Evolutionary conservation across 2,329 filamentous ascomycete genomes (phyloP).

Genomic region (Colletotrichum gigasporum): DNA sequence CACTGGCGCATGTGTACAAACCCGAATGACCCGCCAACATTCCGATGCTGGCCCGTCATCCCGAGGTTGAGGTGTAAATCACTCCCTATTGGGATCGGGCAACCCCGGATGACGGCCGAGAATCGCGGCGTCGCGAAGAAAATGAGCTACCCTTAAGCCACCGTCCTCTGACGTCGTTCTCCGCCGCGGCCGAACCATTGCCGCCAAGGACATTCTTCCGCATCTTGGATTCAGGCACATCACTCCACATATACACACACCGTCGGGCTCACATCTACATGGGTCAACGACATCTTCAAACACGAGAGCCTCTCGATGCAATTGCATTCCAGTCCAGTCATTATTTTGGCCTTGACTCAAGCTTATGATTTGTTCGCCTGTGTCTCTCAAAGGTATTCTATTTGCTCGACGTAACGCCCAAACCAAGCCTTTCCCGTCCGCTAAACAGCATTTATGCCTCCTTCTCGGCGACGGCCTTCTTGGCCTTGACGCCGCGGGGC

Average conservation of each 20-base stretch:
- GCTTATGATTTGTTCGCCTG: slow-evolving; percentile 31
- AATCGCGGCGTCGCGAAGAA: background rate
- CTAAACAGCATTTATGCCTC: slow-evolving; percentile 38
- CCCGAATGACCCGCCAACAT: slow-evolving; percentile 8
- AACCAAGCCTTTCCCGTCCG: slow-evolving; percentile 28
- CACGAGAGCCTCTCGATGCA: background rate
- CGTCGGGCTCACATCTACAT: background rate
- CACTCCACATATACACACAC: background rate
- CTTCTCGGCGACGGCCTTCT: slow-evolving; percentile 72
- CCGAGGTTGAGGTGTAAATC: slow-evolving; percentile 19
- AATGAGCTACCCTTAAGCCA: background rate
- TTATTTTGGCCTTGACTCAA: slow-evolving; percentile 31
- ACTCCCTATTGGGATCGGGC: background rate
- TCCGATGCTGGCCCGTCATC: slow-evolving; percentile 9
- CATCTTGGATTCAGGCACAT: background rate
- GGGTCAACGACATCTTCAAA: no score
- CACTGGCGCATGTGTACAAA: background rate
- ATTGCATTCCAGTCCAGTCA: slow-evolving; percentile 16
- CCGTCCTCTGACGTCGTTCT: background rate
- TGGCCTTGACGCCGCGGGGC: slow-evolving; percentile 81
- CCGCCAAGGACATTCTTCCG: background rate
- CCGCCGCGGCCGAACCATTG: background rate
- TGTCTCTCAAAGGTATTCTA: slow-evolving; percentile 31
- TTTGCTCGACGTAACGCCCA: slow-evolving; percentile 33
- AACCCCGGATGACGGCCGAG: slow-evolving; percentile 6